phyloP scores from a whole-genome alignment of 305 asterid genomes.

The Ilex paraguariensis region DNA sequence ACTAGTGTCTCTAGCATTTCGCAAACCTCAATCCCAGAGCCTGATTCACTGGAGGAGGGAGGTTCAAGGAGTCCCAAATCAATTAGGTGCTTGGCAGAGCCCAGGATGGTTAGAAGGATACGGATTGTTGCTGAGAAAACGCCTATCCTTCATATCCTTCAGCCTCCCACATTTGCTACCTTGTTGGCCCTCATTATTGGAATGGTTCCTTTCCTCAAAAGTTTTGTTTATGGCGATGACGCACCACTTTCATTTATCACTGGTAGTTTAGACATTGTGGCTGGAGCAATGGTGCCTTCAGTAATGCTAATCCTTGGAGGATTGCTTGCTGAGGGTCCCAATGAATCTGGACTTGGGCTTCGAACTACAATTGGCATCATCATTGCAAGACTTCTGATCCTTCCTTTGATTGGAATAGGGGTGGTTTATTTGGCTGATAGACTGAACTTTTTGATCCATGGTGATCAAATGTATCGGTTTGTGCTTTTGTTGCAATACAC shows the following conservation, averaged over 20 bases:
- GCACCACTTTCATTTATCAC: conserved; percentile 71
- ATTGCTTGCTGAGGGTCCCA: conserved; percentile 91
- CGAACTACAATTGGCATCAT: conserved; percentile 72
- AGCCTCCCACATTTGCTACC: conserved; percentile 85
- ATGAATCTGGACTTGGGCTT: conserved; percentile 65
- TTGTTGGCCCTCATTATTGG: conserved; percentile 66
- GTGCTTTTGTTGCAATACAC: conserved; percentile 87
- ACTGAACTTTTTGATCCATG: conserved; percentile 39
- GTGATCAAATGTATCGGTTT: conserved; percentile 67
- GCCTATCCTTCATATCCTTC: conserved; percentile 62
- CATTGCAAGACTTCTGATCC: conserved; percentile 66
- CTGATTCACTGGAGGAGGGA: conserved; percentile 47
- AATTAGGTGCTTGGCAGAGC: conserved; percentile 74
- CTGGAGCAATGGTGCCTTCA: conserved; percentile 82
- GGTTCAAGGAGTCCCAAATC: conserved; percentile 51
- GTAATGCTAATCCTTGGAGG: conserved; percentile 92
- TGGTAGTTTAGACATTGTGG: conserved; percentile 74
- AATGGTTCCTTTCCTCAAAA: conserved; percentile 64
- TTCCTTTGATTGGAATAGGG: conserved; percentile 66
- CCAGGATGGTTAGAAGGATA: conserved; percentile 59
- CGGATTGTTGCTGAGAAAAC: conserved; percentile 74
- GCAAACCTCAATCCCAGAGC: conserved; percentile 38
- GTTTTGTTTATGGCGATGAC: conserved; percentile 56
- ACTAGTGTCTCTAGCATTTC: conserved; percentile 33
- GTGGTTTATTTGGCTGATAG: conserved; percentile 56